These are phyloP conservation scores for Hermanozyma aechmeae DNA, from an alignment of 805 yeast genomes.

Conservation along the genomic window DNA sequence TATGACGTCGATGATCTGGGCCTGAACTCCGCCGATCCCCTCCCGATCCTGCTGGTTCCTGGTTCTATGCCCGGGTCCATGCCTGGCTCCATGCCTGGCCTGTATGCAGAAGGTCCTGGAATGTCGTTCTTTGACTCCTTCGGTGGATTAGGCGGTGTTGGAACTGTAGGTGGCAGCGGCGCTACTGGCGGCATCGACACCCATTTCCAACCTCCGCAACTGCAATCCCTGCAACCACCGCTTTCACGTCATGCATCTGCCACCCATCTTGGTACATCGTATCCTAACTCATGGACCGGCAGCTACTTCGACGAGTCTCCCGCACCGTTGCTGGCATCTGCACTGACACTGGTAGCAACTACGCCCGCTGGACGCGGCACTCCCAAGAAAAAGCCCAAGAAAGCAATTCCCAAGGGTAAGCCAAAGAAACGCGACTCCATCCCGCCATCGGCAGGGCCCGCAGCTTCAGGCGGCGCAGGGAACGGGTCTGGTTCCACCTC, in stretches of 20 bases:
- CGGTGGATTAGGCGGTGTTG: too few relatives aligned
- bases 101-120: background rate
- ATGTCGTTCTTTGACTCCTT: constrained; percentile 4
- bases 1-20: constrained; percentile 5
- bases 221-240: too few relatives aligned
- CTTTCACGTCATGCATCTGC: too few relatives aligned
- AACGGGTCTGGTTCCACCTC: background rate
- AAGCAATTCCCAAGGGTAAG: constrained; percentile 4
- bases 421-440: background rate
- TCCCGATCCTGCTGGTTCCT: constrained; percentile 1
- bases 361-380: too few relatives aligned
- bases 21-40: background rate
- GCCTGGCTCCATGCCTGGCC: background rate
- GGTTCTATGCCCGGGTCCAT: background rate
- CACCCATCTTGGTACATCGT: background rate
- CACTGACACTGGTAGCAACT: too few relatives aligned
- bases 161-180: too few relatives aligned
- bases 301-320: constrained; percentile 2
- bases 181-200: too few relatives aligned
- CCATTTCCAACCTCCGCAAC: too few relatives aligned
- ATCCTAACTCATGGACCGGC: constrained; percentile 2
- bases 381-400: constrained; percentile 5
- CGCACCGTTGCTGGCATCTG: constrained; percentile 1
- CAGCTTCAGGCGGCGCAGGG: background rate
- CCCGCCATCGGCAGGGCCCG: constrained; percentile 1